These are phyloP conservation scores for Phytophthora sojae DNA, from an alignment of 352 stramenopile species.

Conservation along the genomic window DNA sequence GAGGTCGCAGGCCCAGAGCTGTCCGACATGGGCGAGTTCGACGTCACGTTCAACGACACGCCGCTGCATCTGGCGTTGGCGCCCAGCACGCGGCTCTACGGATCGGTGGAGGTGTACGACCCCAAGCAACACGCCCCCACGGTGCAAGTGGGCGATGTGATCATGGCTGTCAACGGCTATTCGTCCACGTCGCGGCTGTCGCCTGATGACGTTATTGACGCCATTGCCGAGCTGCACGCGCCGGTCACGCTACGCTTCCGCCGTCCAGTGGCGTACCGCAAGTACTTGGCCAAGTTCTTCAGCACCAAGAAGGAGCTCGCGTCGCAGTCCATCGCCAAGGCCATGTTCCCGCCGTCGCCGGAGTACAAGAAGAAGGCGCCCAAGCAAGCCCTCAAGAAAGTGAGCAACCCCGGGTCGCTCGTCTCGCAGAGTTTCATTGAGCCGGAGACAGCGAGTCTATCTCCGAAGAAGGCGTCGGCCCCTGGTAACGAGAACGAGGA, in stretches of 20 bases:
- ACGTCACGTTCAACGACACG: slow-evolving; percentile 57
- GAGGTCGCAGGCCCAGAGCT: slow-evolving; percentile 17
- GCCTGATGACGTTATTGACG: slow-evolving; percentile 68
- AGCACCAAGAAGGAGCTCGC: slow-evolving; percentile 41
- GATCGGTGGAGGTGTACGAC: slow-evolving; percentile 78
- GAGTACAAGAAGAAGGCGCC: slow-evolving; percentile 63
- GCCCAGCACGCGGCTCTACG: slow-evolving; percentile 78
- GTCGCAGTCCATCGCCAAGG: slow-evolving; percentile 57
- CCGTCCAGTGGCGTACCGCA: slow-evolving; percentile 60
- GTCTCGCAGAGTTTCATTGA: slow-evolving; percentile 49
- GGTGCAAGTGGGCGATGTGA: slow-evolving; percentile 70
- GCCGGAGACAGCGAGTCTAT: slow-evolving; percentile 25
- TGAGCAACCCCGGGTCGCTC: slow-evolving; percentile 12
- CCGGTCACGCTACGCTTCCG: slow-evolving; percentile 63
- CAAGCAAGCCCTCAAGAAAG: slow-evolving; percentile 23
- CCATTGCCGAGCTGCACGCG: slow-evolving; percentile 51
- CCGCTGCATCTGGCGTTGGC: slow-evolving; percentile 62
- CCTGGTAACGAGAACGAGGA: slow-evolving; percentile 32
- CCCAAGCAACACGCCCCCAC: slow-evolving; percentile 49
- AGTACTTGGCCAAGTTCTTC: slow-evolving; percentile 62
- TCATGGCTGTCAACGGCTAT: slow-evolving; percentile 74
- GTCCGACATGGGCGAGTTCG: slow-evolving; percentile 67
- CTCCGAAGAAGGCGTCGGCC: slow-evolving; percentile 20
- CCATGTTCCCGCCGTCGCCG: slow-evolving; percentile 72
- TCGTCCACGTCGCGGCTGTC: slow-evolving; percentile 49